Evolutionary conservation across 495 filamentous ascomycete species (phyloP).

Genomic region (Tuber calosporum): DNA sequence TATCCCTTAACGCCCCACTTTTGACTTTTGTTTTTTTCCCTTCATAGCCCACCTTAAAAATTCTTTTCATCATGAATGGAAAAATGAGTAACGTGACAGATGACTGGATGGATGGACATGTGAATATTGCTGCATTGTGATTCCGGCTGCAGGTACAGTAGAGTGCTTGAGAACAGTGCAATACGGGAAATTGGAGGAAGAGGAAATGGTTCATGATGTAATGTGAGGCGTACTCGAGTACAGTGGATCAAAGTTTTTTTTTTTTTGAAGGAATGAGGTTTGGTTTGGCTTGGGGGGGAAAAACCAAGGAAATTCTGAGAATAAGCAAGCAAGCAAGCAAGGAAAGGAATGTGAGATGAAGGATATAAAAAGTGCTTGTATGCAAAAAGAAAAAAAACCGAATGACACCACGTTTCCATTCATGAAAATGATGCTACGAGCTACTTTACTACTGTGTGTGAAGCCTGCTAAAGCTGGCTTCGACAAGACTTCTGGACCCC

Average conservation of each 20-base stretch:
- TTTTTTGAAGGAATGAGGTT: not conserved
- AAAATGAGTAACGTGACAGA: not conserved
- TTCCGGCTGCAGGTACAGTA: conserved; percentile 3
- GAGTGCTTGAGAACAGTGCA: not conserved
- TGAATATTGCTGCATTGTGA: not conserved
- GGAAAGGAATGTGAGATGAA: not conserved
- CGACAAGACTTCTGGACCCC: conserved; percentile 63
- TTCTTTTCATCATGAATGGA: not conserved
- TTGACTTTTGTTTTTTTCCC: not conserved
- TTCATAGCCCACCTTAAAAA: not conserved
- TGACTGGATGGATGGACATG: not conserved
- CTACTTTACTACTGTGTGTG: conserved; percentile 44
- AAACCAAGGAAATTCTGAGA: not conserved
- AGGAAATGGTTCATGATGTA: not conserved
- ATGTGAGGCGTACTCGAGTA: not conserved
- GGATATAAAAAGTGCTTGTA: not conserved
- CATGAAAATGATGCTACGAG: not conserved
- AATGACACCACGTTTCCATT: not conserved
- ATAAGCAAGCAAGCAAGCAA: conserved; percentile 5
- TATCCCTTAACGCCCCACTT: not conserved
- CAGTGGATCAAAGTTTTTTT: not conserved
- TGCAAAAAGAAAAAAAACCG: not conserved
- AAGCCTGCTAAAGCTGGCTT: conserved; percentile 64
- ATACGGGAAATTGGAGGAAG: not conserved
- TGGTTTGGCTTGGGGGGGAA: not conserved